Conservation (phyloP, 208 protist genomes). For the Leishmania guyanensis region DNA sequence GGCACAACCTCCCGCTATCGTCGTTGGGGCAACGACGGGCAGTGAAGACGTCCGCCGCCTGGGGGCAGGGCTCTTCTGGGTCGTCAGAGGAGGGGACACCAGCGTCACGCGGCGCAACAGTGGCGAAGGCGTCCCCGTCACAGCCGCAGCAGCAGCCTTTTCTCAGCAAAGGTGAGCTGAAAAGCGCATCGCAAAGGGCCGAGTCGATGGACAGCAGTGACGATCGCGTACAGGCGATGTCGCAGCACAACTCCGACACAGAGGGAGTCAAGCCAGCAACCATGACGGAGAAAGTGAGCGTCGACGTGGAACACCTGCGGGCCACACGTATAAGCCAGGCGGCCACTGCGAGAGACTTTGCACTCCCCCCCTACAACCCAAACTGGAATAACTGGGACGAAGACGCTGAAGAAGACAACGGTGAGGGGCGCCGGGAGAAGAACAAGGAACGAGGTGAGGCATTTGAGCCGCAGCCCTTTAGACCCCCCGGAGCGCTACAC, state of each 20-base stretch:
- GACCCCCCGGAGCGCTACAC: not conserved
- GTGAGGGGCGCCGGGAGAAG: constrained; percentile 7
- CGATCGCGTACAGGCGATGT: constrained; percentile 7
- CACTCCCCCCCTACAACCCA: constrained; percentile 1
- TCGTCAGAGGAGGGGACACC: constrained; percentile 7
- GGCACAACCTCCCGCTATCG: not conserved
- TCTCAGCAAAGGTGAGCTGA: not conserved
- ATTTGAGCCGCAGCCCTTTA: not conserved
- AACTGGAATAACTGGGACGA: constrained; percentile 41
- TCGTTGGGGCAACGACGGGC: not conserved
- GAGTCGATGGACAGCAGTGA: constrained; percentile 1
- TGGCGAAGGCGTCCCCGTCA: not conserved
- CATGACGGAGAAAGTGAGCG: not conserved
- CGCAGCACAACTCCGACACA: not conserved
- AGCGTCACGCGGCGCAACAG: not conserved
- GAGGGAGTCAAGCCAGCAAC: not conserved
- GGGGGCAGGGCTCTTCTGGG: not conserved
- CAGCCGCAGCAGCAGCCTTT: not conserved
- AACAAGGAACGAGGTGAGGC: not conserved
- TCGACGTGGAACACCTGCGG: not conserved
- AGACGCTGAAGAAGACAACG: constrained; percentile 20
- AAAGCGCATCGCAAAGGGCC: not conserved
- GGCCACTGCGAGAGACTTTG: not conserved
- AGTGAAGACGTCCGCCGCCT: not conserved
- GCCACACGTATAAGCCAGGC: not conserved